Evolutionary conservation across 805 yeast species (phyloP), one percentile per base, ranked within the genome.

Genomic region (Candida incommunis): DNA sequence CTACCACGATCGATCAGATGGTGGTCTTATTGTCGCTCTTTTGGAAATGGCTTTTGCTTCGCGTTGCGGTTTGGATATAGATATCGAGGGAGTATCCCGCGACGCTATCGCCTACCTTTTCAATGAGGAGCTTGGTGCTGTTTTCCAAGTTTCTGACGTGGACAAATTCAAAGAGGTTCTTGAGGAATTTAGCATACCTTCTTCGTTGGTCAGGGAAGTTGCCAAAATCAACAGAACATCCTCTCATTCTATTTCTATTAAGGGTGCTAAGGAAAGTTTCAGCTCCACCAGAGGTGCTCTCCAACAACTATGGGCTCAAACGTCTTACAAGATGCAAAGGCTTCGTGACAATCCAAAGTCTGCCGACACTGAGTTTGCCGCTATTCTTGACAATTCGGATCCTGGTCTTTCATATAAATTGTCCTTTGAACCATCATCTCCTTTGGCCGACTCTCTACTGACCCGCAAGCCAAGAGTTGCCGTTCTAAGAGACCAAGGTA

Each of bases 1-100:
- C 3, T 92, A 92, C 67, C 98, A 92, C 60, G 98, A 92, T 64
- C 73, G 90, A 57, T 84, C 95, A 21, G 98, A 92, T 63, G 98
- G 98, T 73, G 98, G 98, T 60, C 70, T 90, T 58, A 67, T 88
- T 47, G 79, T 82, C 40, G 80, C 97, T 7, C 68, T 84, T 41
- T 67, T 82, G 40, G 98, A 92, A 68, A 92, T 92, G 97, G 95
- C 96, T 0, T 92, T 92, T 67, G 95, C 97, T 41, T 88, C 90
- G 25, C 79, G 96, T 68, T 75, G 78, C 44, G 98, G 98, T 51
- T 60, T 88, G 47, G 72, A 78, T 44, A 66, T 88, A 45, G 55
- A 59, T 18, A 54, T 58, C 16, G 52, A 57, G 21, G 57, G 56
- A 23, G n/a, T n/a, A n/a, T 9, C 27, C 7, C 69, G 67, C 22